These are phyloP conservation scores for Neurospora intermedia DNA, from an alignment of 495 filamentous ascomycete species.

Conservation along the genomic window DNA sequence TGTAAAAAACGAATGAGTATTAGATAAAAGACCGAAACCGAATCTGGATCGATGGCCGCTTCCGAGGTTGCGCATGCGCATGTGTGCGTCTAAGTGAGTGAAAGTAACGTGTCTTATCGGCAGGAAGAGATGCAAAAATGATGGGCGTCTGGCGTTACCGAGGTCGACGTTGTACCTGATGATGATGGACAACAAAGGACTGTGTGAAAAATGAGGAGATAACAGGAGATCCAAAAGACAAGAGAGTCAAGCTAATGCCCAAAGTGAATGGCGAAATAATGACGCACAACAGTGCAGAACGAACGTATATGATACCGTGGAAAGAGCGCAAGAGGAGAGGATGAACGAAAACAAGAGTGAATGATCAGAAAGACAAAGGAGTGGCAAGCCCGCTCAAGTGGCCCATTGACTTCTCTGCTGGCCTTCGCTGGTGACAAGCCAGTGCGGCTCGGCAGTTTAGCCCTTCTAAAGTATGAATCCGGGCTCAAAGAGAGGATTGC, in stretches of 20 bases:
- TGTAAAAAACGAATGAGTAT: background rate
- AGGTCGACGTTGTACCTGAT: background rate
- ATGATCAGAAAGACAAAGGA: slow-evolving; percentile 18
- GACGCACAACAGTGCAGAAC: background rate
- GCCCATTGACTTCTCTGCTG: slow-evolving; percentile 4
- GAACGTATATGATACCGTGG: background rate
- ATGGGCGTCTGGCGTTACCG: background rate
- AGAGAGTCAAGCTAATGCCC: background rate
- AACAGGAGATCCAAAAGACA: slow-evolving; percentile 1
- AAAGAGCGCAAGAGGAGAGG: background rate
- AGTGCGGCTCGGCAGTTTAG: slow-evolving; percentile 1
- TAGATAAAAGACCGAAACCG: background rate
- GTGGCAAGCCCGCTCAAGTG: slow-evolving; percentile 5
- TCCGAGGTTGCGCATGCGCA: background rate
- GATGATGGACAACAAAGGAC: background rate
- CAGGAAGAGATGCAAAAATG: background rate
- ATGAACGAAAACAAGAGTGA: background rate
- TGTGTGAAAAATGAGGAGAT: background rate
- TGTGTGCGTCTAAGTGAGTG: background rate
- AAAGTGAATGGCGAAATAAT: background rate
- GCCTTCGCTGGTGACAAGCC: background rate
- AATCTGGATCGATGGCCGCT: background rate
- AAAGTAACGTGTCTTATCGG: background rate
- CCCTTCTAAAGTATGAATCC: slow-evolving; percentile 6
- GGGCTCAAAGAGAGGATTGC: slow-evolving; percentile 12